phyloP scores from a whole-genome alignment of 1,284 basidiomycete genomes.

The Porodaedalea pini region DNA sequence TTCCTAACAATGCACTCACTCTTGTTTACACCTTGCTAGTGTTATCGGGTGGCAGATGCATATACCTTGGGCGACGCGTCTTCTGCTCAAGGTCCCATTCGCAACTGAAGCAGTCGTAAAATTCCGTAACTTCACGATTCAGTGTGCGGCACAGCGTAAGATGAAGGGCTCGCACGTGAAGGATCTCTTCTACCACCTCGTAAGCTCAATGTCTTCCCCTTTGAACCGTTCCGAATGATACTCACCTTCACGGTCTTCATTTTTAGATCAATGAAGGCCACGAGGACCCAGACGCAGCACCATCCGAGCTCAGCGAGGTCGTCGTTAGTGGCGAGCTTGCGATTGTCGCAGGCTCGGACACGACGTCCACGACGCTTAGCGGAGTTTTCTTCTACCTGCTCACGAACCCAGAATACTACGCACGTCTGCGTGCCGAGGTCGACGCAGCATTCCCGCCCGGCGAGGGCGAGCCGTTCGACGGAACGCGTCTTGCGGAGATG shows the following conservation, averaged over 20 bases:
- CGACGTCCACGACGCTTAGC: constrained; percentile 32
- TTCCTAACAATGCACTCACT: too few relatives aligned
- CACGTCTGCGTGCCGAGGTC: constrained; percentile 30
- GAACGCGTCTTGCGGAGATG: constrained; percentile 26
- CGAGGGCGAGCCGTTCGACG: constrained; percentile 20
- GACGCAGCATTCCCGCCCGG: constrained; percentile 25
- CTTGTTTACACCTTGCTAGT: too few relatives aligned
- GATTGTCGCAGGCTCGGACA: constrained; percentile 38
- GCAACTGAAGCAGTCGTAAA: constrained; percentile 12
- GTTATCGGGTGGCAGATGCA: constrained; percentile 16
- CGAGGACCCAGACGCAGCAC: constrained; percentile 26
- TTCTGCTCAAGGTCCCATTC: constrained; percentile 14
- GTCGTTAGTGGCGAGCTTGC: constrained; percentile 33
- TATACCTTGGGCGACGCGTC: constrained; percentile 17
- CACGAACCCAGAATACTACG: constrained; percentile 29
- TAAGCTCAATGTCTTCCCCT: neutral
- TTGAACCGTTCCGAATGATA: neutral
- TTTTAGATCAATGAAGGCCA: constrained; percentile 29
- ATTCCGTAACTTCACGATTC: constrained; percentile 15
- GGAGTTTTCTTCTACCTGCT: constrained; percentile 33
- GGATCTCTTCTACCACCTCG: constrained; percentile 18
- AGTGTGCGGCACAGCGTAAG: constrained; percentile 13
- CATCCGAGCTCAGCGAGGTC: constrained; percentile 27
- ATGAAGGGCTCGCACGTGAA: constrained; percentile 8
- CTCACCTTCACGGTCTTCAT: constrained; percentile 19